A percentile compares a stretch with the other conserved stretches of the same genome.
Conservation (phyloP, 495 filamentous ascomycete genomes). For the Peziza echinospora region DNA sequence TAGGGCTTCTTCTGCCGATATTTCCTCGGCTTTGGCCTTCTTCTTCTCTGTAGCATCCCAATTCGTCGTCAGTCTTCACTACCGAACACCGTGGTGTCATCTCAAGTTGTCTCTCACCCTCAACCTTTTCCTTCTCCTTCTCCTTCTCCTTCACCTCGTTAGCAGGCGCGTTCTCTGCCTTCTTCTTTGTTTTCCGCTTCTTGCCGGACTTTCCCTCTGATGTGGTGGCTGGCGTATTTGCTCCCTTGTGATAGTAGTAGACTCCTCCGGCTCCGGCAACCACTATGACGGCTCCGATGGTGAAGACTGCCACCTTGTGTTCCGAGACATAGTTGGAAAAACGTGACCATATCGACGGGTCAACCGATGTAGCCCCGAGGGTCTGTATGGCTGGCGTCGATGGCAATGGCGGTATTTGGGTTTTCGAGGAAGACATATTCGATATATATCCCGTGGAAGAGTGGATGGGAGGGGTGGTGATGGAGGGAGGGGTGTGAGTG, state of each 20-base stretch:
- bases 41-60: background rate
- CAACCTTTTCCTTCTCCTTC: constrained; percentile 13
- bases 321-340: constrained; percentile 83
- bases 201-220: constrained; percentile 39
- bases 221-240: constrained; percentile 35
- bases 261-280: constrained; percentile 73
- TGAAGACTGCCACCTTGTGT: constrained; percentile 86
- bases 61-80: background rate
- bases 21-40: constrained; percentile 30
- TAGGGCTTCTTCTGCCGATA: constrained; percentile 52
- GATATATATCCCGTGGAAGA: background rate
- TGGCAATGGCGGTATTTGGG: background rate
- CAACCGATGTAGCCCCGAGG: background rate
- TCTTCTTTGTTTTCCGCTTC: constrained; percentile 26
- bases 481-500: background rate
- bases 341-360: constrained; percentile 56
- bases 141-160: constrained; percentile 34
- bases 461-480: background rate
- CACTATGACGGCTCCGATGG: constrained; percentile 81
- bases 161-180: constrained; percentile 34
- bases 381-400: background rate
- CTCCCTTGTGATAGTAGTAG: constrained; percentile 36
- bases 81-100: background rate
- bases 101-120: background rate
- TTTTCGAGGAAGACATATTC: background rate